Evolutionary conservation across 345 rosid species (phyloP).

Genomic region (Eucalyptus microcorys): DNA sequence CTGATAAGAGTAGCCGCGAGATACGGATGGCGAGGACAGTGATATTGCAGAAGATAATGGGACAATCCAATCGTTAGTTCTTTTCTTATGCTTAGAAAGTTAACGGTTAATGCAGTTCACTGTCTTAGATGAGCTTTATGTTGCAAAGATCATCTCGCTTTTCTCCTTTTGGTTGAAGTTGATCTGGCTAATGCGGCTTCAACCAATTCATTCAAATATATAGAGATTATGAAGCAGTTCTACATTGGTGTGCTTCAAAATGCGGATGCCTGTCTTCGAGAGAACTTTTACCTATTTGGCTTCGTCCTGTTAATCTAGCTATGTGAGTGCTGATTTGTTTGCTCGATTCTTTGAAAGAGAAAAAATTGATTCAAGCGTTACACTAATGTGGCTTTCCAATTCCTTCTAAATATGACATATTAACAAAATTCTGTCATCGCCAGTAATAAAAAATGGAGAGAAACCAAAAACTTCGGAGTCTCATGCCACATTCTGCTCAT

Average conservation of each 20-base stretch:
- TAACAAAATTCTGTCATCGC: background rate
- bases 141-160: background rate
- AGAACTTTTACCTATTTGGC: background rate
- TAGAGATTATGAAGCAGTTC: background rate
- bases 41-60: conserved; percentile 47
- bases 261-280: background rate
- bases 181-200: background rate
- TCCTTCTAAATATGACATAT: background rate
- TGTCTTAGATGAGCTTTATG: background rate
- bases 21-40: conserved; percentile 56
- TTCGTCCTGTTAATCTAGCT: background rate
- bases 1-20: conserved; percentile 47
- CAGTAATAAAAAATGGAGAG: background rate
- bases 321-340: background rate
- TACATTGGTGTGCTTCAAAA: background rate
- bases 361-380: background rate
- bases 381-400: background rate
- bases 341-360: background rate
- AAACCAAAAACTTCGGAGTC: background rate
- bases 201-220: background rate
- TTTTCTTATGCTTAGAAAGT: background rate
- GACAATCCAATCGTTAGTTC: conserved; percentile 5
- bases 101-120: background rate
- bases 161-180: background rate
- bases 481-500: background rate